Percentiles rank a stretch among this genome's conserved stretches.
Evolutionary conservation across 2,329 filamentous ascomycete species (phyloP).

Genomic region (Knufia fluminis): DNA sequence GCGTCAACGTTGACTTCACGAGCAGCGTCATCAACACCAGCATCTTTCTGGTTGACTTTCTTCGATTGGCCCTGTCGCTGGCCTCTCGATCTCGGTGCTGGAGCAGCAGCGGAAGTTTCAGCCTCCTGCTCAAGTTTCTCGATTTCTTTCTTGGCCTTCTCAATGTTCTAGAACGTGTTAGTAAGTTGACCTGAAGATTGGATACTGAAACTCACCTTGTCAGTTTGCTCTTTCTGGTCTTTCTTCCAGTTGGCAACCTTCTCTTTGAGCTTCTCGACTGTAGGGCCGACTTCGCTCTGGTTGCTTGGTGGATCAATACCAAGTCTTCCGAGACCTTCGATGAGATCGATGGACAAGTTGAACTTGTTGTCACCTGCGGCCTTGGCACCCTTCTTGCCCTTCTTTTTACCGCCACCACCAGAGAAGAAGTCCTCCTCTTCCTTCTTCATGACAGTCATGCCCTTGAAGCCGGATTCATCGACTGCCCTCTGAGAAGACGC

Average conservation of each 20-base stretch:
- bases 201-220: slow-evolving; percentile 57
- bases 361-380: slow-evolving; percentile 48
- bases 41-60: slow-evolving; percentile 44
- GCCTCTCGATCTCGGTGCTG: slow-evolving; percentile 27
- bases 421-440: slow-evolving; percentile 80
- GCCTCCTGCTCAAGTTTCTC: slow-evolving; percentile 70
- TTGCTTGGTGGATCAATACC: slow-evolving; percentile 82
- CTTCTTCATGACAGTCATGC: slow-evolving; percentile 74
- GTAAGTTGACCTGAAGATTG: slow-evolving; percentile 9
- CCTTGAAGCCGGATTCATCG: slow-evolving; percentile 75
- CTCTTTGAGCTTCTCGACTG: slow-evolving; percentile 80
- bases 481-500: slow-evolving; percentile 75
- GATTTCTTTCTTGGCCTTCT: slow-evolving; percentile 93
- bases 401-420: slow-evolving; percentile 63
- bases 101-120: slow-evolving; percentile 42
- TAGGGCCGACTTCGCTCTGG: slow-evolving; percentile 67
- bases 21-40: slow-evolving; percentile 38
- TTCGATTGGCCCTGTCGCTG: slow-evolving; percentile 43
- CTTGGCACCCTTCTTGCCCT: slow-evolving; percentile 35
- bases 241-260: slow-evolving; percentile 88
- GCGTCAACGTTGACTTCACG: slow-evolving; percentile 33
- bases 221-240: slow-evolving; percentile 80
- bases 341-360: slow-evolving; percentile 81
- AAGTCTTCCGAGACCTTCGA: slow-evolving; percentile 79
- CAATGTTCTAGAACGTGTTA: slow-evolving; percentile 64